These are phyloP conservation scores for Hyparrhenia diplandra DNA, from an alignment of 176 grass and related monocot species.

Conservation along the genomic window DNA sequence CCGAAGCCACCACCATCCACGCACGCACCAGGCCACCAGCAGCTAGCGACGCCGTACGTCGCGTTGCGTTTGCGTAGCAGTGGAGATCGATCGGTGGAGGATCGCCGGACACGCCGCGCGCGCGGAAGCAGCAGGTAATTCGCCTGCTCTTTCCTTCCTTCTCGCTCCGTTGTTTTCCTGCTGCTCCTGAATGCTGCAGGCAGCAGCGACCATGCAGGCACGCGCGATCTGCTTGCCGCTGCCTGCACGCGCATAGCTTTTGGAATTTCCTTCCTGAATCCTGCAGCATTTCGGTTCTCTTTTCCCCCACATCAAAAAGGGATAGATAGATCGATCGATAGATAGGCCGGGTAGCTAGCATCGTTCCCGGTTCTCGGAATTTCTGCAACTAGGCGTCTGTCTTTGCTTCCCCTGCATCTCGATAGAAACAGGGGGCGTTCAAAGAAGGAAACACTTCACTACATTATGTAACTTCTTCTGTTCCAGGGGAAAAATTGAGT, in stretches of 20 bases:
- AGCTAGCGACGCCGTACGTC: not conserved
- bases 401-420: not conserved
- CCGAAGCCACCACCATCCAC: not conserved
- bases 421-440: not conserved
- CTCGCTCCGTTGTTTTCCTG: too few relatives aligned
- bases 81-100: not conserved
- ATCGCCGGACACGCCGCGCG: not conserved
- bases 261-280: too few relatives aligned
- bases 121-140: constrained; percentile 16
- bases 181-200: too few relatives aligned
- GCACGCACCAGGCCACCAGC: too few relatives aligned
- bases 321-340: too few relatives aligned
- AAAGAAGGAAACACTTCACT: not conserved
- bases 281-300: too few relatives aligned
- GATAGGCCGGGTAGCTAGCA: too few relatives aligned
- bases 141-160: not conserved
- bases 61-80: not conserved
- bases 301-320: too few relatives aligned
- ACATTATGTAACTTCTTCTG: not conserved
- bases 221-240: too few relatives aligned
- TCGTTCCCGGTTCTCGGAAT: not conserved
- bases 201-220: too few relatives aligned
- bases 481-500: not conserved
- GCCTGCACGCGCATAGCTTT: too few relatives aligned
- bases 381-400: not conserved